A percentile compares a stretch with the other conserved stretches of the same genome.
phyloP scores from a whole-genome alignment of 148 eudicot genomes.

The Fallopia convolvulus region DNA sequence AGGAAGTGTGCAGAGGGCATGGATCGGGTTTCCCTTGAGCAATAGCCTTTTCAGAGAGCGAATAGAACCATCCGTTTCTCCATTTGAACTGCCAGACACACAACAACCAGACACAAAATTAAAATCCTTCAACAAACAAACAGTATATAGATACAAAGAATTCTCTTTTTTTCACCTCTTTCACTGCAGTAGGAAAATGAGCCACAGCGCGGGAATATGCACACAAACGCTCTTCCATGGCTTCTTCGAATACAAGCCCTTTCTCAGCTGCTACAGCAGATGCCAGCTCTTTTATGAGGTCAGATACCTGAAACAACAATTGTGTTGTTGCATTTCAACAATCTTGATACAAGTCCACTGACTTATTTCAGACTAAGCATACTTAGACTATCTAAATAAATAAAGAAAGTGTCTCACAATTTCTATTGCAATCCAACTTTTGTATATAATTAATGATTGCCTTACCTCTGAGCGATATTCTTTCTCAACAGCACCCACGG shows the following conservation, averaged over 20 bases:
- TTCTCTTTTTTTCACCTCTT: constrained; percentile 50
- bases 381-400: background rate
- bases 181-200: constrained; percentile 97
- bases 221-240: constrained; percentile 77
- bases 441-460: background rate
- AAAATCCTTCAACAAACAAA: background rate
- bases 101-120: background rate
- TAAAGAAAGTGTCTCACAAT: background rate
- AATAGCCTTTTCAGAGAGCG: constrained; percentile 75
- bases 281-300: constrained; percentile 77
- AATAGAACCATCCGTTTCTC: constrained; percentile 99
- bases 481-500: constrained; percentile 89
- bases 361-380: background rate
- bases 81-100: constrained; percentile 65
- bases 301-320: constrained; percentile 41
- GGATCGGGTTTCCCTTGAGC: constrained; percentile 80
- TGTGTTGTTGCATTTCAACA: background rate
- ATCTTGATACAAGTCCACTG: background rate
- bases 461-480: constrained; percentile 79
- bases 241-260: constrained; percentile 59
- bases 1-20: constrained; percentile 82
- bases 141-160: background rate
- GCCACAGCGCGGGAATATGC: constrained; percentile 95
- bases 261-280: constrained; percentile 83
- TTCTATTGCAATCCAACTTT: background rate